A percentile compares a stretch with the other conserved stretches of the same genome.
phyloP scores from a whole-genome alignment of 352 stramenopile species.

The Phytopythium mirpurense region DNA sequence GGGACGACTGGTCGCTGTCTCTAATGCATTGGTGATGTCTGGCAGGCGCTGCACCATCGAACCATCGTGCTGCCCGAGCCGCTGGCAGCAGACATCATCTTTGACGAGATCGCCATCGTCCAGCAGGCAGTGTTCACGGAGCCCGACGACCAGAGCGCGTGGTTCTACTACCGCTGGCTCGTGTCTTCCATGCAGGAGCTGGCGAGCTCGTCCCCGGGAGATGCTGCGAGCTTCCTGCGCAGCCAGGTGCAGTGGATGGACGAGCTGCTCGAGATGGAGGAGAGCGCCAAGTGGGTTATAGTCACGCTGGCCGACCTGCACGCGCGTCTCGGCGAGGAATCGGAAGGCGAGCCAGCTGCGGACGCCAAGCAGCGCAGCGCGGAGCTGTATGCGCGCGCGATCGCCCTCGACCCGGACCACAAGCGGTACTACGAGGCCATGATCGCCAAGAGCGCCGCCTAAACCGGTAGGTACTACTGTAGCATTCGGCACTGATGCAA shows the following conservation, averaged over 20 bases:
- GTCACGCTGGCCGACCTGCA: slow-evolving; percentile 57
- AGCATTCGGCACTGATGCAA: too few relatives aligned
- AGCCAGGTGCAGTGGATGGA: slow-evolving; percentile 79
- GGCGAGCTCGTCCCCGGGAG: slow-evolving; percentile 32
- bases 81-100: slow-evolving; percentile 41
- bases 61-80: slow-evolving; percentile 48
- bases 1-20: too few relatives aligned
- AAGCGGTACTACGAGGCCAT: slow-evolving; percentile 58
- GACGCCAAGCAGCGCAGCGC: slow-evolving; percentile 38
- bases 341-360: slow-evolving; percentile 12
- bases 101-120: slow-evolving; percentile 80
- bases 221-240: slow-evolving; percentile 45
- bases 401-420: slow-evolving; percentile 54
- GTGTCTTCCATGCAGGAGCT: slow-evolving; percentile 71
- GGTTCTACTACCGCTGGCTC: slow-evolving; percentile 98
- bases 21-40: not conserved
- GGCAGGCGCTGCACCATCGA: slow-evolving; percentile 56
- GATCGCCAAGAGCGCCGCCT: slow-evolving; percentile 19
- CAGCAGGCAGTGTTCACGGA: slow-evolving; percentile 98
- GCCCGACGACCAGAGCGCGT: slow-evolving; percentile 97
- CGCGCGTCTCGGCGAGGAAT: slow-evolving; percentile 21
- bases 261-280: slow-evolving; percentile 80
- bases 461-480: not conserved
- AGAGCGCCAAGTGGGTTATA: slow-evolving; percentile 66
- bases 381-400: slow-evolving; percentile 42